These are phyloP conservation scores for Suhomyces sp. DNA, from an alignment of 805 yeast species.

Conservation along the genomic window DNA sequence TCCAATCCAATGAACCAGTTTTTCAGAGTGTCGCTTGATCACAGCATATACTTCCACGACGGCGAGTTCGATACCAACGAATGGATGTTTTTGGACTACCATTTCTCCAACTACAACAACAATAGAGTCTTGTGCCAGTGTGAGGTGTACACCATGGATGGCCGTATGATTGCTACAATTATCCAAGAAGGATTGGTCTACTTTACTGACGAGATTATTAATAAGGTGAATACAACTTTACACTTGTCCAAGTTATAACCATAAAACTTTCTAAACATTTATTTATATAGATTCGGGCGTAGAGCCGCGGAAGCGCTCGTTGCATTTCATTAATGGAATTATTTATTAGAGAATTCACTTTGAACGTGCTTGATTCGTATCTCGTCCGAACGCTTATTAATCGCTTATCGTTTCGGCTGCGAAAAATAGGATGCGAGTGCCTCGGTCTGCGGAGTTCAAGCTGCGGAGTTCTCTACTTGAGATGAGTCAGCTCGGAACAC, in stretches of 20 bases:
- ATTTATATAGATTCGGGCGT: not conserved
- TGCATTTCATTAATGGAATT: too few relatives aligned
- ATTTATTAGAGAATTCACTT: too few relatives aligned
- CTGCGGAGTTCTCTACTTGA: too few relatives aligned
- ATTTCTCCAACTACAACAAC: constrained; percentile 30
- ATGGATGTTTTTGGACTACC: constrained; percentile 36
- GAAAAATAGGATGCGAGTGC: too few relatives aligned
- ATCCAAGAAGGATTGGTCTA: constrained; percentile 32
- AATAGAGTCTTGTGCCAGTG: constrained; percentile 32
- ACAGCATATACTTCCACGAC: constrained; percentile 35
- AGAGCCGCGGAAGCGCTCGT: not conserved
- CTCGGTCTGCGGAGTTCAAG: too few relatives aligned
- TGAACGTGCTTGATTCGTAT: too few relatives aligned
- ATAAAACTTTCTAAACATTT: too few relatives aligned
- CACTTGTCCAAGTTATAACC: not conserved
- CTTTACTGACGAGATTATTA: constrained; percentile 6
- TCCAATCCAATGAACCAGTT: constrained; percentile 10
- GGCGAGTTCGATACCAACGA: constrained; percentile 32
- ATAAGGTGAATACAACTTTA: not conserved
- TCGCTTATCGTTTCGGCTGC: too few relatives aligned
- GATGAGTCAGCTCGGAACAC: too few relatives aligned
- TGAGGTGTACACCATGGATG: constrained; percentile 25
- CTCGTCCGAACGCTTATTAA: too few relatives aligned
- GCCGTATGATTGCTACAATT: constrained; percentile 28
- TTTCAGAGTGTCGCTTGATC: constrained; percentile 40